These are phyloP conservation scores for Gypsophila paniculata DNA, from an alignment of 179 eudicot genomes.

Conservation along the genomic window DNA sequence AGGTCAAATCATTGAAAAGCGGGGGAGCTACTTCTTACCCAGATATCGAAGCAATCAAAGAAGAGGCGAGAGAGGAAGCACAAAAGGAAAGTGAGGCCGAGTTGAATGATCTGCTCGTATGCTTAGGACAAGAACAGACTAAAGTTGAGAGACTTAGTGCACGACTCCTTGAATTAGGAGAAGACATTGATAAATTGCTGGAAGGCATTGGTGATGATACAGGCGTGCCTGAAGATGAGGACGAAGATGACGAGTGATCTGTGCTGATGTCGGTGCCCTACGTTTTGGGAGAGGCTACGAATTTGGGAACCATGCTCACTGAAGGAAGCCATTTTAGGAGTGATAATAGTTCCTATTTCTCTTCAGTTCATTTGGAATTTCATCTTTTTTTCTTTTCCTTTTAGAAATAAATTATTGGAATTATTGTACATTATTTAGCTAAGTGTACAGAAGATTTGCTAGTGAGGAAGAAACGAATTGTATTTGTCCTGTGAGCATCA, in stretches of 20 bases:
- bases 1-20: constrained; percentile 48
- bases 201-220: constrained; percentile 86
- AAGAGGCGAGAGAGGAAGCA: constrained; percentile 84
- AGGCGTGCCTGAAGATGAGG: constrained; percentile 55
- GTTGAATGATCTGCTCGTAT: constrained; percentile 82
- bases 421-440: constrained; percentile 26
- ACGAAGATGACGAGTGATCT: constrained; percentile 43
- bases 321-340: background rate
- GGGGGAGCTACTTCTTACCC: constrained; percentile 45
- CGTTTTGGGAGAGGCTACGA: background rate
- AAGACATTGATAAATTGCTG: constrained; percentile 73
- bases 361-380: background rate
- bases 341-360: background rate
- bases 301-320: background rate
- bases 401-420: background rate
- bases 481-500: background rate
- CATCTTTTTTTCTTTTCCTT: background rate
- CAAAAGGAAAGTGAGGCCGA: constrained; percentile 91
- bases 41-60: constrained; percentile 70
- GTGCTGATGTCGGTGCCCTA: background rate
- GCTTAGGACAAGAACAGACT: constrained; percentile 97
- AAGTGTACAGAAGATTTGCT: constrained; percentile 28
- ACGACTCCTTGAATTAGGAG: constrained; percentile 73
- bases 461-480: background rate
- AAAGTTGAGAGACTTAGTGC: constrained; percentile 76